Conservation (phyloP, 2,329 filamentous ascomycete species). For the Dactylellina drechsleri region DNA sequence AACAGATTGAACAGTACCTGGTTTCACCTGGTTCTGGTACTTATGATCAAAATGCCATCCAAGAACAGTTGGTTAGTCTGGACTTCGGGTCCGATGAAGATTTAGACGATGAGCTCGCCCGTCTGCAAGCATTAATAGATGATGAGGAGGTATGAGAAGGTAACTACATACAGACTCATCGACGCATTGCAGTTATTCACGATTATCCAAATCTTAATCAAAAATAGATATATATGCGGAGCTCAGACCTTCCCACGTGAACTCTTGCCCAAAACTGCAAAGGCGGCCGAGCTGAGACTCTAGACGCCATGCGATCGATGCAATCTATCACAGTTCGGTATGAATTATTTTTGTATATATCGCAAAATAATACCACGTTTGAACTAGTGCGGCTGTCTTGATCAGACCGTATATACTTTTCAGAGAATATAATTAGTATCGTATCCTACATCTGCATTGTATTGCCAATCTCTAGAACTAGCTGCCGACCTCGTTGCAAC, state of each 20-base stretch:
- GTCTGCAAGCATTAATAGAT: constrained; percentile 9
- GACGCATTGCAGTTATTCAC: too few species aligned
- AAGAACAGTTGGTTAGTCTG: constrained; percentile 7
- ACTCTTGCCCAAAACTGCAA: too few species aligned
- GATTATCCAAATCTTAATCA: too few species aligned
- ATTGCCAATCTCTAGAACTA: background rate
- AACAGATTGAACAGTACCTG: constrained; percentile 19
- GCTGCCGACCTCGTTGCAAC: constrained; percentile 16
- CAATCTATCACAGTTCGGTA: background rate
- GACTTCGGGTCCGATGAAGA: constrained; percentile 10
- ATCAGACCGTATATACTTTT: too few species aligned
- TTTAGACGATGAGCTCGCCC: constrained; percentile 19
- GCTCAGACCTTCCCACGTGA: too few species aligned
- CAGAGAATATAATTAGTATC: too few species aligned
- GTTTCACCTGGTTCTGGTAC: constrained; percentile 14
- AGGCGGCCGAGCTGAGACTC: too few species aligned
- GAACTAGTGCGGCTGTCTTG: too few species aligned
- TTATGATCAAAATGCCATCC: constrained; percentile 21
- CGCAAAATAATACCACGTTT: too few species aligned
- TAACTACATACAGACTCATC: too few species aligned
- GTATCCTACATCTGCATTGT: background rate
- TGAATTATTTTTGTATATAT: background rate
- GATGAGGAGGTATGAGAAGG: constrained; percentile 7
- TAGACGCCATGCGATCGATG: too few species aligned
- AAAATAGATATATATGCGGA: too few species aligned